phyloP scores from a whole-genome alignment of 1,284 basidiomycete genomes.

The Ustilago cynodontis region DNA sequence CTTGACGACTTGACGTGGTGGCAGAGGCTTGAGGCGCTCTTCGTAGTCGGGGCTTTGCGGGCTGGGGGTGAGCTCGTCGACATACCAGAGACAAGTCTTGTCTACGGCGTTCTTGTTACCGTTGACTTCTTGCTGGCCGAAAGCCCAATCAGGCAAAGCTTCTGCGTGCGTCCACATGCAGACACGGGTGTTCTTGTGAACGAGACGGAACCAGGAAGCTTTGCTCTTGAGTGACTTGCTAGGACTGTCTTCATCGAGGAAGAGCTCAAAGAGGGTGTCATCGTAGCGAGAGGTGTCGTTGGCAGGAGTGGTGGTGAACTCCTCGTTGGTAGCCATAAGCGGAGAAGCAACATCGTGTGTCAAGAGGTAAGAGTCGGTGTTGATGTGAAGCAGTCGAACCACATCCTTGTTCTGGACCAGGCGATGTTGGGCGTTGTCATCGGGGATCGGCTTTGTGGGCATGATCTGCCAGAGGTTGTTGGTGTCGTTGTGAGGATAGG shows the following conservation, averaged over 20 bases:
- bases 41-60: constrained; percentile 57
- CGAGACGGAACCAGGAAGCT: constrained; percentile 66
- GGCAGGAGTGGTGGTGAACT: constrained; percentile 80
- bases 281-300: constrained; percentile 70
- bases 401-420: constrained; percentile 89
- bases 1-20: constrained; percentile 79
- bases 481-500: constrained; percentile 88
- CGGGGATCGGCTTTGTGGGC: constrained; percentile 81
- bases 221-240: constrained; percentile 50
- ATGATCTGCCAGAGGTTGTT: constrained; percentile 98
- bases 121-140: constrained; percentile 96
- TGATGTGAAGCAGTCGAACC: constrained; percentile 88
- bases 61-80: constrained; percentile 82
- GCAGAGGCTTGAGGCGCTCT: constrained; percentile 51
- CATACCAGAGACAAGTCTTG: constrained; percentile 86
- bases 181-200: constrained; percentile 90
- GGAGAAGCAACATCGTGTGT: constrained; percentile 98
- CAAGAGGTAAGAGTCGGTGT: constrained; percentile 84
- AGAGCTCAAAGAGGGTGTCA: constrained; percentile 71
- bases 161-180: constrained; percentile 91
- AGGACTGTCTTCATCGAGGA: constrained; percentile 43
- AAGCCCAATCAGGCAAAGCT: constrained; percentile 91
- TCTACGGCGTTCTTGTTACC: constrained; percentile 94
- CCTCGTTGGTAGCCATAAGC: constrained; percentile 96
- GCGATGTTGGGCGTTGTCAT: constrained; percentile 79